Evolutionary conservation across 2,329 filamentous ascomycete species (phyloP), one percentile per base, ranked within the genome.

Genomic region (Exophiala lecanii-corni): DNA sequence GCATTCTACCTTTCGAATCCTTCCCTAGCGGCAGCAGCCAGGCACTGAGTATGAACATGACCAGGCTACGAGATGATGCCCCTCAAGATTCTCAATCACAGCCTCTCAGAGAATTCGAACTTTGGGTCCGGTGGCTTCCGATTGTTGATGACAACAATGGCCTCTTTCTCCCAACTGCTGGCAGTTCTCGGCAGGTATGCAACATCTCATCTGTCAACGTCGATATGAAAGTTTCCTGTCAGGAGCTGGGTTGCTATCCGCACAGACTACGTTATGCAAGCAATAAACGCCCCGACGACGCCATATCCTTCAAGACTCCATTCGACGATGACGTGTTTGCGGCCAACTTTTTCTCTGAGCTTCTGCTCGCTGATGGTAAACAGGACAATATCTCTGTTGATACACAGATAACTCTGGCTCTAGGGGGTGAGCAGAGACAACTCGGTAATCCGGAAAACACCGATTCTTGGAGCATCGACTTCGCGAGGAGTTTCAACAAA

Each of bases 301-400:
- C 42, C 25, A 45, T 42, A 5, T 41, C 41, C 6, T 44, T 30
- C 6, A 44, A 34, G n/a, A 49, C 42, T 12, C 19, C 43, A 9
- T 44, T 49, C 32, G 42, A 49, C 23, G 43, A 44, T 26, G 46
- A 49, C 31, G 26, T 28, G 10, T 49, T 49, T n/a, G 41, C 46
- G n/a, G 25, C 23, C 9, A 34, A 39, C 1, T 49, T 45, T 16
- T 35, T 49, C n/a, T 28, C 32, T 30, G 25, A 39, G 12, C 18
- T 49, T 18, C 36, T 43, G 15, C 33, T 45, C 4, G 32, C 40
- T 5, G 28, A 32, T 16, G 41, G 41, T 10, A 10, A 19, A 30
- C 41, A 39, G 18, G 30, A 36, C 23, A 23, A 40, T 12, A 31
- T 28, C 10, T 36, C 38, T 28, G 25, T 28, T 7, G 25, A 9